phyloP scores from a whole-genome alignment of 192 early-diverging fungal genomes.

The Neocallimastix lanati region DNA sequence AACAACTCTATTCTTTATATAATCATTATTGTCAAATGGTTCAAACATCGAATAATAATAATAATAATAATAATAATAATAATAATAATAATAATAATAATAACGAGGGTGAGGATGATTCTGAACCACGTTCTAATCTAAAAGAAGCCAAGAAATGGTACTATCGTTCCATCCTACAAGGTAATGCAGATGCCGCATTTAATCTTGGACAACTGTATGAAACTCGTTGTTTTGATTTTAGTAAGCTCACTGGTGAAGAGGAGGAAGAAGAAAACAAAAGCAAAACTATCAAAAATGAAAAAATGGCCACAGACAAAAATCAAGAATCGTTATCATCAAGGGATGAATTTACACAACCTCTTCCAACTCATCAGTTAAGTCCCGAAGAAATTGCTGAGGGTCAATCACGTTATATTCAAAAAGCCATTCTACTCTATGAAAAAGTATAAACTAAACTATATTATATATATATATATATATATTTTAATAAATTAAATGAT shows the following conservation, averaged over 20 bases:
- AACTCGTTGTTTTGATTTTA: background rate
- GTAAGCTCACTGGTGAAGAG: background rate
- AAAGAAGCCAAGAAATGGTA: background rate
- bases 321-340: background rate
- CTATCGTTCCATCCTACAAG: background rate
- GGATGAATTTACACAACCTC: background rate
- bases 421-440: background rate
- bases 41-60: too few species aligned
- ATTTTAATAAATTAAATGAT: too few species aligned
- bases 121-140: background rate
- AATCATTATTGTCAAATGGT: background rate
- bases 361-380: background rate
- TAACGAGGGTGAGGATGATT: too few species aligned
- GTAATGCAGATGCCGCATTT: background rate
- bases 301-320: background rate
- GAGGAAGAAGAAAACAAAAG: too few species aligned
- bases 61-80: too few species aligned
- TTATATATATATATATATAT: too few species aligned
- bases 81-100: too few species aligned
- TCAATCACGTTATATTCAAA: background rate
- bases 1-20: background rate
- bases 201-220: background rate
- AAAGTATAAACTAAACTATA: too few species aligned
- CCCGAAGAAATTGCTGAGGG: background rate
- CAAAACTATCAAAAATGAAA: background rate